Conservation (phyloP, 306 rosid species). For the Ziziphus jujuba region DNA sequence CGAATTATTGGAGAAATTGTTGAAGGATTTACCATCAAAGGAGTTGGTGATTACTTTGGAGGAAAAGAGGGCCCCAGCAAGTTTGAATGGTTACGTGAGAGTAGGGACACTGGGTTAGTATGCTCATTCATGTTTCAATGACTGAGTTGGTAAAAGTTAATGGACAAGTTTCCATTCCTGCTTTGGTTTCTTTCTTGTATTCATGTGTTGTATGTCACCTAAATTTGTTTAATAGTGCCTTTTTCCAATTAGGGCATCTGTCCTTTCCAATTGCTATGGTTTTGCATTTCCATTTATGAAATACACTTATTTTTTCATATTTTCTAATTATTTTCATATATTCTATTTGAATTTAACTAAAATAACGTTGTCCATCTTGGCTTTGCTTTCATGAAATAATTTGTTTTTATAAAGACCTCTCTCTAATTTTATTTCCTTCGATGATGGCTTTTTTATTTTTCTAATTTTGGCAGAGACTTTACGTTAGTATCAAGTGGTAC, state of each 20-base stretch:
- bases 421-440: constrained; percentile 4
- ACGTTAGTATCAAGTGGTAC: constrained; percentile 72
- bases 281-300: not conserved
- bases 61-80: constrained; percentile 99
- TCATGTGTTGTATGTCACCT: constrained; percentile 21
- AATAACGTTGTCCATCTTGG: not conserved
- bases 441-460: constrained; percentile 17
- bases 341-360: not conserved
- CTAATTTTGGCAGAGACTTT: constrained; percentile 48
- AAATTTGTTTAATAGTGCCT: constrained; percentile 9
- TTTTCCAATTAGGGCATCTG: not conserved
- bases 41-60: constrained; percentile 94
- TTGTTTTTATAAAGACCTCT: constrained; percentile 4
- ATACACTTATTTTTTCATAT: not conserved
- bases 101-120: constrained; percentile 72
- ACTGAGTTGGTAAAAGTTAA: not conserved
- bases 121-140: constrained; percentile 12
- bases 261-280: not conserved
- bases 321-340: not conserved
- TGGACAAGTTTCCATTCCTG: constrained; percentile 1
- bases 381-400: not conserved
- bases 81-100: constrained; percentile 88
- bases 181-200: constrained; percentile 11
- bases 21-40: constrained; percentile 77
- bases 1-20: constrained; percentile 77